Conservation (phyloP, 2,329 filamentous ascomycete genomes). For the Cladophialophora immunda region DNA sequence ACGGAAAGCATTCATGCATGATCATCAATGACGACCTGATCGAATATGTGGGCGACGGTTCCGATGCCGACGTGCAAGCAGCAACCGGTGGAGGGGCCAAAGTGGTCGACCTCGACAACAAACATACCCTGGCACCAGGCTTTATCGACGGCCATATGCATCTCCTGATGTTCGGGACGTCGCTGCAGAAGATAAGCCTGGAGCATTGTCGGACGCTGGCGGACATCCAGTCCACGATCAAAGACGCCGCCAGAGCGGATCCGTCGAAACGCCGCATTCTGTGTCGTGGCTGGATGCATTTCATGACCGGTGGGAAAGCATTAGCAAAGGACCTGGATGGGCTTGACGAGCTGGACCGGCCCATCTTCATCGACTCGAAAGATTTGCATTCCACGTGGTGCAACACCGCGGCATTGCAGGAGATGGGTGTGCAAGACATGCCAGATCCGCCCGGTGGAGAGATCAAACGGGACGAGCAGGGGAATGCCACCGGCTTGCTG, state of each 20-base stretch:
- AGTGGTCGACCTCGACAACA: constrained; percentile 47
- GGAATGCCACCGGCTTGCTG: constrained; percentile 56
- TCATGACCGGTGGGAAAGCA: constrained; percentile 55
- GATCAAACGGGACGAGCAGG: constrained; percentile 56
- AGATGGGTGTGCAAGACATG: constrained; percentile 53
- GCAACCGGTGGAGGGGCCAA: constrained; percentile 39
- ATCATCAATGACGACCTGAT: constrained; percentile 53
- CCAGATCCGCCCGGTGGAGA: constrained; percentile 56
- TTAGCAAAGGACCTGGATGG: constrained; percentile 59
- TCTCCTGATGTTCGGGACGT: constrained; percentile 59
- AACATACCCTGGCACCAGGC: constrained; percentile 53
- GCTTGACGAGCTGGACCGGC: constrained; percentile 52
- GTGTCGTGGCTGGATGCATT: constrained; percentile 60
- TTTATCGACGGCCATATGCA: constrained; percentile 63
- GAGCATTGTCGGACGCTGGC: constrained; percentile 52
- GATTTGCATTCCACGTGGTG: constrained; percentile 63
- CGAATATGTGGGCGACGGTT: constrained; percentile 50
- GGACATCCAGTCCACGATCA: constrained; percentile 55
- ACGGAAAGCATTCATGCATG: constrained; percentile 44
- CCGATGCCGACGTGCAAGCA: constrained; percentile 40
- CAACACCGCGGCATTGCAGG: constrained; percentile 56
- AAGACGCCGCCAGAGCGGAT: constrained; percentile 51
- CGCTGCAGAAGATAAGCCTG: constrained; percentile 55
- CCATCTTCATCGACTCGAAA: constrained; percentile 60
- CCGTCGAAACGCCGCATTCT: constrained; percentile 53